Base-by-base conservation (phyloP, 2,329 filamentous ascomycete species). In the Lojkania enalia region DNA sequence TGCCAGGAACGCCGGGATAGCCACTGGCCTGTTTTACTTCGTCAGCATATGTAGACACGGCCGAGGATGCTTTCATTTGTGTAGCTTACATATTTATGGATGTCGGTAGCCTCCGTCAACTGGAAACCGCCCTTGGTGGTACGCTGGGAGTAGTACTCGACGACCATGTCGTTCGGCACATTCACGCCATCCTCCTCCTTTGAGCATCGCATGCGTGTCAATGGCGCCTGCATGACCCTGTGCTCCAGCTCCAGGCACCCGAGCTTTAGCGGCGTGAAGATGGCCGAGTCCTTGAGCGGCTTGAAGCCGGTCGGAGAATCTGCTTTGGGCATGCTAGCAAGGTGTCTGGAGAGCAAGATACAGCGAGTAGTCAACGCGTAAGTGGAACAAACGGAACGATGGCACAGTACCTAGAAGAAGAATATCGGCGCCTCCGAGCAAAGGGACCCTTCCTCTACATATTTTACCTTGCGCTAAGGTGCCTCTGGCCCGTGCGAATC, bases 91-190 rank as follows among this genome's bases (percentile, higher is more conserved):
- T 63, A 67, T 54, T 63, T 57, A 43, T 52, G 57, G 44, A 67
- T 69, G 25, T 69, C 64, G 9, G 79, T 80, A 0, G 74, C 81
- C 60, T 86, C 83, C 2, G 76, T 77, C 52, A 86, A 77, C 31
- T 85, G 63, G 2, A 86, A 67, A 1, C 79, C 82, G 18, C 81
- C 80, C 3, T 76, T 74, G 7, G 71, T 70, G 25, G 72, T 77
- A 18, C 80, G 74, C 57, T 84, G 79, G 15, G 64, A 62, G 61
- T 83, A 83, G 66, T 82, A 79, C 42, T 80, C 73, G 14, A 67
- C 60, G 2, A 72, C 70, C 39, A 70, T 38, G n/a, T 76, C 71
- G n/a, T 69, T 70, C 1, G 73, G 73, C 13, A 75, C 63, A 69
- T 77, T 81, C 7, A 64, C 48, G 15, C 52, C 51, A 33, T 72